Conservation (phyloP, 495 filamentous ascomycete genomes). For the Endocarpon pusillum region DNA sequence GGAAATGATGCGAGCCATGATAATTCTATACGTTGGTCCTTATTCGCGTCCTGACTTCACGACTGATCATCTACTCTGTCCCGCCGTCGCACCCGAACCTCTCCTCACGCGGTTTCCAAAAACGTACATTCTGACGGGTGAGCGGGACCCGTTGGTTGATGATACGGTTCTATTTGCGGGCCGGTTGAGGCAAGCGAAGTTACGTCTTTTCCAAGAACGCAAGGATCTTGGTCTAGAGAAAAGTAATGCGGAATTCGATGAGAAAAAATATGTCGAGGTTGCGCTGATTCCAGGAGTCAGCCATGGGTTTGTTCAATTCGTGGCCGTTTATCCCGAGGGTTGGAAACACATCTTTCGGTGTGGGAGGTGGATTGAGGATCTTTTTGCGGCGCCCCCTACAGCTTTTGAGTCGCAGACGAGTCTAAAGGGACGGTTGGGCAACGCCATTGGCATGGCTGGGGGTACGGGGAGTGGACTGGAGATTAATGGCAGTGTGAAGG, state of each 20-base stretch:
- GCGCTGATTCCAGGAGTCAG: slow-evolving; percentile 70
- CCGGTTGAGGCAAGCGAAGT: slow-evolving; percentile 64
- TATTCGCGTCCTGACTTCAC: slow-evolving; percentile 83
- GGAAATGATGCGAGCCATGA: slow-evolving; percentile 99
- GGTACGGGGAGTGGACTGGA: slow-evolving; percentile 3
- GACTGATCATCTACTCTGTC: slow-evolving; percentile 78
- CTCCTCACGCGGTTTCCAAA: slow-evolving; percentile 75
- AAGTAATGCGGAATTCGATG: slow-evolving; percentile 42
- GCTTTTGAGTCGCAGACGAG: neutral
- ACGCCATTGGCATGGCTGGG: slow-evolving; percentile 9
- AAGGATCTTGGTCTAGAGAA: slow-evolving; percentile 43
- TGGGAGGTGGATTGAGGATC: slow-evolving; percentile 57
- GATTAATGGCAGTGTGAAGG: neutral
- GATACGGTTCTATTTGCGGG: slow-evolving; percentile 95
- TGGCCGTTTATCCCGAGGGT: slow-evolving; percentile 65
- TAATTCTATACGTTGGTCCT: slow-evolving; percentile 91
- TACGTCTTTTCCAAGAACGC: slow-evolving; percentile 42
- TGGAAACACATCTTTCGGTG: slow-evolving; percentile 66
- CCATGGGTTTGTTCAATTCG: slow-evolving; percentile 90
- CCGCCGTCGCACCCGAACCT: slow-evolving; percentile 71
- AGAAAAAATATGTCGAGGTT: slow-evolving; percentile 64
- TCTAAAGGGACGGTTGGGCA: slow-evolving; percentile 6
- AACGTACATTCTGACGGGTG: slow-evolving; percentile 83
- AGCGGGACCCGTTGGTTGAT: slow-evolving; percentile 88
- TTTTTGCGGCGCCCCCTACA: slow-evolving; percentile 29